Evolutionary conservation across 495 filamentous ascomycete species (phyloP).

Genomic region (Bacidia gigantensis): DNA sequence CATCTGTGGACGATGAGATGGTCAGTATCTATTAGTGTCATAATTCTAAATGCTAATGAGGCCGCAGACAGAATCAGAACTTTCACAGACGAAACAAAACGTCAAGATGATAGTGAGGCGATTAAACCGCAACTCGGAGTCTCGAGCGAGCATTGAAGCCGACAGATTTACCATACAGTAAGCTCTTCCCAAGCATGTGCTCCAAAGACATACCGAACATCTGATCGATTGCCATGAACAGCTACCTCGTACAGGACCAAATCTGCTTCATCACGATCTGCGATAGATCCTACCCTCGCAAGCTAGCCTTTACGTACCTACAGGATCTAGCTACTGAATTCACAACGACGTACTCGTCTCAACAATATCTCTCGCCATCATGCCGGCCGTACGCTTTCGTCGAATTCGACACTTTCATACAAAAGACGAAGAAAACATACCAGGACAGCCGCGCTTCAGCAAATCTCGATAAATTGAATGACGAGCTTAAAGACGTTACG

Average conservation of each 20-base stretch:
- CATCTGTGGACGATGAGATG: slow-evolving; percentile 85
- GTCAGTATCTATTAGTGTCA: slow-evolving; percentile 23
- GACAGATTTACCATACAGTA: slow-evolving; percentile 80
- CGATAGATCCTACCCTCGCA: slow-evolving; percentile 88
- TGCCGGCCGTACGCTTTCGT: slow-evolving; percentile 91
- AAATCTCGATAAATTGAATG: slow-evolving; percentile 82
- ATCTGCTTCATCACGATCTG: slow-evolving; percentile 87
- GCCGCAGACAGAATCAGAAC: slow-evolving; percentile 52
- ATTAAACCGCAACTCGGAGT: slow-evolving; percentile 73
- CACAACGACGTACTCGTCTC: slow-evolving; percentile 61
- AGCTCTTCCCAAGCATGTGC: slow-evolving; percentile 16
- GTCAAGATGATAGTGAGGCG: slow-evolving; percentile 79
- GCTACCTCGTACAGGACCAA: slow-evolving; percentile 71
- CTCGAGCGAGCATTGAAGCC: slow-evolving; percentile 83
- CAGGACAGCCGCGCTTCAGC: slow-evolving; percentile 76
- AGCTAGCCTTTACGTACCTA: slow-evolving; percentile 97
- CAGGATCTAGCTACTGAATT: slow-evolving; percentile 85
- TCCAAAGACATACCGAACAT: not conserved
- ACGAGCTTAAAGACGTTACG: slow-evolving; percentile 93
- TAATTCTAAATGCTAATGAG: slow-evolving; percentile 4
- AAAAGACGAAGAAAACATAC: slow-evolving; percentile 84
- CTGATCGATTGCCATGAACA: slow-evolving; percentile 22
- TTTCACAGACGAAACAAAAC: slow-evolving; percentile 79
- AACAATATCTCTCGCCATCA: slow-evolving; percentile 56
- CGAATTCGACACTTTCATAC: slow-evolving; percentile 95